Evolutionary conservation across 148 eudicot species (phyloP).

Genomic region (Vaccinium corymbosum): DNA sequence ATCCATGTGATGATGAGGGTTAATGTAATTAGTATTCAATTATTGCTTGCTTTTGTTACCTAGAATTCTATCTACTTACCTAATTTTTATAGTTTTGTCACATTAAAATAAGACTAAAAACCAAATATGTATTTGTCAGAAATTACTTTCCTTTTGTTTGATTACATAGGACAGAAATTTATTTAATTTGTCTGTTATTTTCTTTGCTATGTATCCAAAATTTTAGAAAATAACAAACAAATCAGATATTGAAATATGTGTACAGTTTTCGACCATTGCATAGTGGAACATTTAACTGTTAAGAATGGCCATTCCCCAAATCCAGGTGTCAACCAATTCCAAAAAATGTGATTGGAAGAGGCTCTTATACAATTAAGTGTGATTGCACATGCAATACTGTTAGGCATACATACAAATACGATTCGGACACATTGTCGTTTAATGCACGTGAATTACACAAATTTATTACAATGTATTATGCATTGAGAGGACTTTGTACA

Average conservation of each 20-base stretch:
- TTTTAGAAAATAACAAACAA: neutral
- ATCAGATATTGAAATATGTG: neutral
- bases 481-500: neutral
- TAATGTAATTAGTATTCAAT: neutral
- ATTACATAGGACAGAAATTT: neutral
- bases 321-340: constrained; percentile 8
- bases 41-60: neutral
- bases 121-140: too few relatives aligned
- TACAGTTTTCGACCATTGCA: neutral
- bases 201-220: neutral
- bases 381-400: neutral
- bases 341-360: neutral
- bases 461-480: neutral
- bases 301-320: neutral
- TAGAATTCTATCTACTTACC: neutral
- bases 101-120: neutral
- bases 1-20: too few relatives aligned
- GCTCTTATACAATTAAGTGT: neutral
- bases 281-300: neutral
- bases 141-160: neutral
- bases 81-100: neutral
- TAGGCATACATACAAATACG: neutral
- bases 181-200: neutral
- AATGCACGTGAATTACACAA: neutral
- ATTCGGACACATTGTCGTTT: neutral